These are phyloP conservation scores for Stagonosporopsis rhizophila DNA, from an alignment of 2,329 filamentous ascomycete species.

Conservation along the genomic window DNA sequence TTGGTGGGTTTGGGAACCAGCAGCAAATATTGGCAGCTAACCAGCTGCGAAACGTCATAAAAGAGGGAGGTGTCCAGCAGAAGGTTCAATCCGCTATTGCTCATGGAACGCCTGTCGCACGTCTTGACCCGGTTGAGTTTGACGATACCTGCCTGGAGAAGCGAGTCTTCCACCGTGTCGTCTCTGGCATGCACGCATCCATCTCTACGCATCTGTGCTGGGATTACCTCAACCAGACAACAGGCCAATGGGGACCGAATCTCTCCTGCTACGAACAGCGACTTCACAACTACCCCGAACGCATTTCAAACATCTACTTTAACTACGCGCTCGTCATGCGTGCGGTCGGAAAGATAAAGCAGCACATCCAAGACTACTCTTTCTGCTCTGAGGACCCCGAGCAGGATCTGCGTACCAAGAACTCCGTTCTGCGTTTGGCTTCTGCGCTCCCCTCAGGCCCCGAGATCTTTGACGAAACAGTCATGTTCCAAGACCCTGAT, in stretches of 20 bases:
- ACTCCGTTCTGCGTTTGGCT: slow-evolving; percentile 80
- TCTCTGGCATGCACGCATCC: slow-evolving; percentile 97
- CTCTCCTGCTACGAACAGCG: slow-evolving; percentile 85
- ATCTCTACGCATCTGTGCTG: slow-evolving; percentile 96
- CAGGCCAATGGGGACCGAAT: slow-evolving; percentile 91
- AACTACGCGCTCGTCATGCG: slow-evolving; percentile 97
- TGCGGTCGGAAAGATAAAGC: slow-evolving; percentile 87
- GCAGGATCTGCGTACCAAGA: slow-evolving; percentile 80
- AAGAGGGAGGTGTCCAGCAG: slow-evolving; percentile 66
- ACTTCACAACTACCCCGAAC: slow-evolving; percentile 84
- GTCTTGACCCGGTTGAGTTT: slow-evolving; percentile 72
- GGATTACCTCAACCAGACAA: slow-evolving; percentile 94
- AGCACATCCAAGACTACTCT: slow-evolving; percentile 81
- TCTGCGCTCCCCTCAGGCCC: slow-evolving; percentile 69
- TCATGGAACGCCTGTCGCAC: slow-evolving; percentile 61
- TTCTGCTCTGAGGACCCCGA: slow-evolving; percentile 87
- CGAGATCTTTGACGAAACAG: slow-evolving; percentile 89
- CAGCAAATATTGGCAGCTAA: slow-evolving; percentile 62
- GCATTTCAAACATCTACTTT: slow-evolving; percentile 97
- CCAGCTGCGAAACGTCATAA: slow-evolving; percentile 67
- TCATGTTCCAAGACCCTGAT: slow-evolving; percentile 83
- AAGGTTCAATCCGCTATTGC: slow-evolving; percentile 65
- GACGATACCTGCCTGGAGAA: slow-evolving; percentile 97
- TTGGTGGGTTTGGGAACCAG: slow-evolving; percentile 53
- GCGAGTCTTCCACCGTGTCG: slow-evolving; percentile 94